phyloP scores from a whole-genome alignment of 1,139 yeast species.

The Suhomyces taliae region DNA sequence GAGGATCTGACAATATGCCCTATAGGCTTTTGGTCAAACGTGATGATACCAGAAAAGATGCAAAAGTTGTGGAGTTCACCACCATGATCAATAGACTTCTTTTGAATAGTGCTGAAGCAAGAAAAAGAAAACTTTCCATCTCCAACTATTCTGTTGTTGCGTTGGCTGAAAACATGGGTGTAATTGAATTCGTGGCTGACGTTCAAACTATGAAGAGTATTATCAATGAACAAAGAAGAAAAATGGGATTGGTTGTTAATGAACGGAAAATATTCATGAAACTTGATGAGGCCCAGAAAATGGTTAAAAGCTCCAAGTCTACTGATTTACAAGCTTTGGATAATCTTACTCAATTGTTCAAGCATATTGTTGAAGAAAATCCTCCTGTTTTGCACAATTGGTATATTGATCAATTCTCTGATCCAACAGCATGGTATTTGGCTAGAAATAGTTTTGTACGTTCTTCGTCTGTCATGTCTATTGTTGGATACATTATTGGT shows the following conservation, averaged over 20 bases:
- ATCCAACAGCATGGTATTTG: slow-evolving; percentile 84
- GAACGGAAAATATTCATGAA: slow-evolving; percentile 37
- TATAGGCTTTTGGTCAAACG: slow-evolving; percentile 81
- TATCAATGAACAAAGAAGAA: slow-evolving; percentile 45
- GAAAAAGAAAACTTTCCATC: slow-evolving; percentile 68
- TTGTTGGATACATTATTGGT: slow-evolving; percentile 88
- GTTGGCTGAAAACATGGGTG: slow-evolving; percentile 80
- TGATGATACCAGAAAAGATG: slow-evolving; percentile 95
- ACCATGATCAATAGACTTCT: slow-evolving; percentile 80
- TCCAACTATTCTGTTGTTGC: slow-evolving; percentile 89
- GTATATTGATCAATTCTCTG: slow-evolving; percentile 87
- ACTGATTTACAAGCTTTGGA: slow-evolving; percentile 18
- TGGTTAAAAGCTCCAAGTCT: slow-evolving; percentile 27
- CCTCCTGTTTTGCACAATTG: slow-evolving; percentile 83
- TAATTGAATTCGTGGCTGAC: slow-evolving; percentile 90
- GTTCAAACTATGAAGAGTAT: slow-evolving; percentile 79
- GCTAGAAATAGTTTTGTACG: slow-evolving; percentile 75
- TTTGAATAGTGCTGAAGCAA: slow-evolving; percentile 65
- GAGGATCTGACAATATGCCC: slow-evolving; percentile 73
- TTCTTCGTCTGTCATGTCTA: slow-evolving; percentile 92
- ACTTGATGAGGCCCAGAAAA: slow-evolving; percentile 42
- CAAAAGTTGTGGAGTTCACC: slow-evolving; percentile 90
- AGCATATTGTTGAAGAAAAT: slow-evolving; percentile 37
- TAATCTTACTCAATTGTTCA: slow-evolving; percentile 30
- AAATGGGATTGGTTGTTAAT: slow-evolving; percentile 31